phyloP scores from a whole-genome alignment of 2,329 filamentous ascomycete species.

The Monilinia fructicola region DNA sequence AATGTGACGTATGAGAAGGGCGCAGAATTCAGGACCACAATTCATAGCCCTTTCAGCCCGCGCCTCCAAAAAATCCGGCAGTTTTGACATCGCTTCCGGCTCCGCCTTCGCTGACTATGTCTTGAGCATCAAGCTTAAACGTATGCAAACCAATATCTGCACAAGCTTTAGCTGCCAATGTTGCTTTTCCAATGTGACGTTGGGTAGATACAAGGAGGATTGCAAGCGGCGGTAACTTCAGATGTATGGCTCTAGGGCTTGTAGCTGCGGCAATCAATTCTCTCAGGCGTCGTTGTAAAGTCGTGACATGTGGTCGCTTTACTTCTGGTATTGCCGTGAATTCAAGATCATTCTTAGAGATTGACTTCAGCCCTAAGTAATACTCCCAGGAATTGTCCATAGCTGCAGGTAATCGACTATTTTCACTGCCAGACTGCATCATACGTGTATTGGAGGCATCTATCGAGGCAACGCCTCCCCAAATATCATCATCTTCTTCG shows the following conservation, averaged over 20 bases:
- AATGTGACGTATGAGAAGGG: slow-evolving; percentile 82
- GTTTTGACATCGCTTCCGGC: slow-evolving; percentile 91
- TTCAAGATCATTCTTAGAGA: slow-evolving; percentile 52
- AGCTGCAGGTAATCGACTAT: slow-evolving; percentile 74
- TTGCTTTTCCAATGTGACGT: slow-evolving; percentile 89
- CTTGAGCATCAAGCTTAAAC: slow-evolving; percentile 86
- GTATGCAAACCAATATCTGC: slow-evolving; percentile 87
- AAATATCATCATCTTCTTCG: slow-evolving; percentile 66
- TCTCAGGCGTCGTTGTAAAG: slow-evolving; percentile 68
- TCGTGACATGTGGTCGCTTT: slow-evolving; percentile 53
- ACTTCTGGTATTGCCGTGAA: slow-evolving; percentile 47
- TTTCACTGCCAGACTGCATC: slow-evolving; percentile 86
- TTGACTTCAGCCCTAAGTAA: slow-evolving; percentile 75
- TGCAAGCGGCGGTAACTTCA: slow-evolving; percentile 84
- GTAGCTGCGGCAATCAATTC: slow-evolving; percentile 87
- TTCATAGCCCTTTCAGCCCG: slow-evolving; percentile 85
- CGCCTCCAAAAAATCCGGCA: slow-evolving; percentile 80
- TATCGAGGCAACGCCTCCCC: slow-evolving; percentile 84
- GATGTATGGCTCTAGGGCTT: slow-evolving; percentile 79
- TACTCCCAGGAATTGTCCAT: slow-evolving; percentile 82
- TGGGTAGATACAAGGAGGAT: slow-evolving; percentile 90
- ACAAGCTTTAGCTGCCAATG: slow-evolving; percentile 72
- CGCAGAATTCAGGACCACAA: slow-evolving; percentile 81
- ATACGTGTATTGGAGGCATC: slow-evolving; percentile 86
- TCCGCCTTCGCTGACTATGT: slow-evolving; percentile 88